Base-by-base conservation (phyloP, 108 stramenopile genomes). In the Conticribra guillardii region DNA sequence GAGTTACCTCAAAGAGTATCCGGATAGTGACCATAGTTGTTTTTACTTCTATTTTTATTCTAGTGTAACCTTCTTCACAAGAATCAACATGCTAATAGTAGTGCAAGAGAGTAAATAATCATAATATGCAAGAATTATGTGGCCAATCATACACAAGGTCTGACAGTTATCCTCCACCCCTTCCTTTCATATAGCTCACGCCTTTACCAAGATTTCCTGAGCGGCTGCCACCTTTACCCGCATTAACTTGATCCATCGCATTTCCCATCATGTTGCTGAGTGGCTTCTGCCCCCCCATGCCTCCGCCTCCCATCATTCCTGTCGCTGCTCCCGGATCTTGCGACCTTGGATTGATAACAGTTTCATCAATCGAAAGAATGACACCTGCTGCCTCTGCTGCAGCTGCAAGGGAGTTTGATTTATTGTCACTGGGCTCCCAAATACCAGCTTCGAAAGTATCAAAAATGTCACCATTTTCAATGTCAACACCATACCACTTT, bases 401-500 rank as follows among this genome's bases (percentile, higher is more conserved):
- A 34, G 97, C 91, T 8, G 87, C 81, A 21, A 98, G 61, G 21
- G 93, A 91, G 72, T 98, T 96, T 48, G 83, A 82, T 80, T 99
- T 99, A 88, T 98, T 98, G 79, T 96, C 85, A 33, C 87, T 86
- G 17, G 99, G 99, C 85, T 99, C 99, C 99, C 99, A 99, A 59
- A 99, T 95, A 44, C 95, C 96, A 34, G 81, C 61, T 44, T 90
- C 87, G 55, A 97, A 90, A 5, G 99, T 99, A 85, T 99, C 94
- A 66, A 93, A 93, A 52, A 99, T 95, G 67, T 89, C 96, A 52
- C 93, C 97, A 53, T 92, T 91, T 54, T 80, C 84, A 60, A 99
- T 95, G 75, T 99, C 95, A 23, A 99, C 98, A 62, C 99, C 99
- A 67, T 82, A 95, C 99, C 99, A 99, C 34, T 69, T 79, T n/a